Percentiles rank a stretch among this genome's conserved stretches.
Conservation (phyloP, 2,329 filamentous ascomycete species). For the Gyromitra esculenta region DNA sequence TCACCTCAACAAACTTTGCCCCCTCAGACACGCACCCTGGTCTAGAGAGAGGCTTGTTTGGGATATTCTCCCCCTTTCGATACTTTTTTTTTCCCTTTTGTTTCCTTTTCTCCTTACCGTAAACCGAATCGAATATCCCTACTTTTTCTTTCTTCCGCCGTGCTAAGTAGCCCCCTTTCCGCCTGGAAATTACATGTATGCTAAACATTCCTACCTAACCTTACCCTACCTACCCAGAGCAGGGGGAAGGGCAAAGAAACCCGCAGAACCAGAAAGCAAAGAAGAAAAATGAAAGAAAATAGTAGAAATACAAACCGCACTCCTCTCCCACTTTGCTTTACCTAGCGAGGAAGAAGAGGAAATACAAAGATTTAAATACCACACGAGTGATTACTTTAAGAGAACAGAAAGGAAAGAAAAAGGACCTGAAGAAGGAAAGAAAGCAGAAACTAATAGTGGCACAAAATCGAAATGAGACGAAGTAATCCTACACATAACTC, state of each 20-base stretch:
- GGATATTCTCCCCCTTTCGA: constrained; percentile 20
- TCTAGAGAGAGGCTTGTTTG: constrained; percentile 16
- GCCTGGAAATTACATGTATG: constrained; percentile 45
- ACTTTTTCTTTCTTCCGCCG: neutral
- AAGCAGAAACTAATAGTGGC: constrained; percentile 9
- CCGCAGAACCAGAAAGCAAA: constrained; percentile 3
- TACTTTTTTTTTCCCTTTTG: neutral
- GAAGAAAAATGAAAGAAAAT: constrained; percentile 11
- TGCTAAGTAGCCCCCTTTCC: neutral
- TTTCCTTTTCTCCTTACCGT: constrained; percentile 19
- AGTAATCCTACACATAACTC: constrained; percentile 39
- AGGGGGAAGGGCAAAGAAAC: constrained; percentile 22
- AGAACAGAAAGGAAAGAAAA: constrained; percentile 13
- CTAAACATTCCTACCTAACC: constrained; percentile 32
- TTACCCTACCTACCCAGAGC: constrained; percentile 43
- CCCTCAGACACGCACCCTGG: constrained; percentile 16
- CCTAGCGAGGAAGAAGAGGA: constrained; percentile 17
- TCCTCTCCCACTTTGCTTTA: constrained; percentile 5
- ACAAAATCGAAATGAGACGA: constrained; percentile 16
- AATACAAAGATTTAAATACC: constrained; percentile 19
- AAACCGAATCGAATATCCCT: constrained; percentile 7
- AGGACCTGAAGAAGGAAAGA: neutral
- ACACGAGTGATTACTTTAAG: constrained; percentile 7
- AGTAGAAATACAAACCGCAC: constrained; percentile 51
- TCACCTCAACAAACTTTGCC: constrained; percentile 12